These are phyloP conservation scores for Ampelocalamus luodianensis DNA, from an alignment of 176 grass and related monocot genomes.

Conservation along the genomic window DNA sequence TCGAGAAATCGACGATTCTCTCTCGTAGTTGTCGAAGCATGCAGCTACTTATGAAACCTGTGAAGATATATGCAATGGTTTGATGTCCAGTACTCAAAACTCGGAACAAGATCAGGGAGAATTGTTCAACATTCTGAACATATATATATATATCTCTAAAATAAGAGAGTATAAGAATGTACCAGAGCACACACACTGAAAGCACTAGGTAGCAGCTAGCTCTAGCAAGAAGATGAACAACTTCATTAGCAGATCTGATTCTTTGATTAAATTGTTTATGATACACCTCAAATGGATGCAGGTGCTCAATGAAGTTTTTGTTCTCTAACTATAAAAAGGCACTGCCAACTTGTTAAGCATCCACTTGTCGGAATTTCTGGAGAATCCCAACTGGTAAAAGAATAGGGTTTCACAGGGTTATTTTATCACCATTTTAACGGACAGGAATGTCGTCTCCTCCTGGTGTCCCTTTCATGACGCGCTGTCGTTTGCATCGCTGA, in stretches of 20 bases:
- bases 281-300: not conserved
- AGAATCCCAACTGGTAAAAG: not conserved
- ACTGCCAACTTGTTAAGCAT: not conserved
- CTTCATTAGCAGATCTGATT: not conserved
- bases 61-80: too few relatives aligned
- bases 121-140: not conserved
- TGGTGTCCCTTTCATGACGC: conserved; percentile 25
- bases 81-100: not conserved
- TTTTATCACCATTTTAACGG: conserved; percentile 20
- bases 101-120: not conserved
- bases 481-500: conserved; percentile 8
- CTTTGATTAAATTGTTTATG: not conserved
- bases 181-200: too few relatives aligned
- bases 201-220: not conserved
- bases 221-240: not conserved
- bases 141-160: not conserved
- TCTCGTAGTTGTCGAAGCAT: not conserved
- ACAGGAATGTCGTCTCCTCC: conserved; percentile 19
- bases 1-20: not conserved
- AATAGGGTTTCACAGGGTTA: not conserved
- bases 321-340: not conserved
- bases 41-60: too few relatives aligned
- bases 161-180: not conserved
- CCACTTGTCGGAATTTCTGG: not conserved
- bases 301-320: not conserved